Percentiles rank a stretch among this genome's conserved stretches.
These are phyloP conservation scores for Phytopythium mirpurense DNA, from an alignment of 352 stramenopile genomes.

Conservation along the genomic window DNA sequence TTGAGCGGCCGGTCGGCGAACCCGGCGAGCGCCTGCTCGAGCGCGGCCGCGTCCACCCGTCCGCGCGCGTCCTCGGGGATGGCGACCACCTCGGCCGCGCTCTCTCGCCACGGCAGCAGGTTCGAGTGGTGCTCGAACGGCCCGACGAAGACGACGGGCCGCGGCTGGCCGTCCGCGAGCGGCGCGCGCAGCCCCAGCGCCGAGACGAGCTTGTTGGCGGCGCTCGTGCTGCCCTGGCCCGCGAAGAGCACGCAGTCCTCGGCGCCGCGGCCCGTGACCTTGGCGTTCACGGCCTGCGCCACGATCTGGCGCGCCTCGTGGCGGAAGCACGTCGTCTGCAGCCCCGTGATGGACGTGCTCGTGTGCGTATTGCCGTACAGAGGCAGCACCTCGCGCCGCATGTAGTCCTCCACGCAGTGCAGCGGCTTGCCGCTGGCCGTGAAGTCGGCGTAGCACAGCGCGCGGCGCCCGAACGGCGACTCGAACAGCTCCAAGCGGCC, in stretches of 20 bases:
- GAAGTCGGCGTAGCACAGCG: slow-evolving; percentile 94
- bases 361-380: slow-evolving; percentile 98
- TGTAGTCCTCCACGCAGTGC: slow-evolving; percentile 87
- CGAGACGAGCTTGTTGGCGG: slow-evolving; percentile 74
- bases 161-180: slow-evolving; percentile 1
- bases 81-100: slow-evolving; percentile 68
- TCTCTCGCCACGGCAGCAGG: slow-evolving; percentile 96
- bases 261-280: slow-evolving; percentile 82
- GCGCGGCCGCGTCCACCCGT: slow-evolving; percentile 49
- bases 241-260: slow-evolving; percentile 96
- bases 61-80: slow-evolving; percentile 52
- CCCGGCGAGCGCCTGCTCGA: slow-evolving; percentile 39
- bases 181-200: slow-evolving; percentile 52
- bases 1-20: slow-evolving; percentile 54
- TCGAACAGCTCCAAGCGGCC: slow-evolving; percentile 43
- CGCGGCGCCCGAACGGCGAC: slow-evolving; percentile 61
- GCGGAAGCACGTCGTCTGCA: slow-evolving; percentile 92
- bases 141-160: slow-evolving; percentile 87
- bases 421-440: slow-evolving; percentile 90
- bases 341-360: slow-evolving; percentile 68
- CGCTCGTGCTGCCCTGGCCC: slow-evolving; percentile 81
- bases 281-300: slow-evolving; percentile 86
- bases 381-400: slow-evolving; percentile 84
- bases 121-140: slow-evolving; percentile 98
- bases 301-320: slow-evolving; percentile 94